These are phyloP conservation scores for Leptodontidium sp. DNA, from an alignment of 2,329 filamentous ascomycete genomes.

Conservation along the genomic window DNA sequence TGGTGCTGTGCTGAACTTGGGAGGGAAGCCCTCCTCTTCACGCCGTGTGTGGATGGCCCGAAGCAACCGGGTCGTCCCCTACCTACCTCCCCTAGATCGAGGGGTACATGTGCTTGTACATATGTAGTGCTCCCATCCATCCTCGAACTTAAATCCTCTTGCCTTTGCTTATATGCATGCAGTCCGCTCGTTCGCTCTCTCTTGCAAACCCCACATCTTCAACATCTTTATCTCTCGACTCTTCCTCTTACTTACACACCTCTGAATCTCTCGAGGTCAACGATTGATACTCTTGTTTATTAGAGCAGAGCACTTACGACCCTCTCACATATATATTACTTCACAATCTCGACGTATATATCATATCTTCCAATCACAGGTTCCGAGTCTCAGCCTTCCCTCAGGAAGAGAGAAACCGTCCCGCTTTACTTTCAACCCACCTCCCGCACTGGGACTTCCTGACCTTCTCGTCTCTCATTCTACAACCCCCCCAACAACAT, in stretches of 20 bases:
- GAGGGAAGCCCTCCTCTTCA: conserved; percentile 3
- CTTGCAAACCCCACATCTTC: conserved; percentile 27
- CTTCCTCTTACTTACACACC: not conserved
- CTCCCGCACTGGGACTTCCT: not conserved
- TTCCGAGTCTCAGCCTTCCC: conserved; percentile 20
- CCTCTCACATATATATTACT: not conserved
- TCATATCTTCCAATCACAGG: not conserved
- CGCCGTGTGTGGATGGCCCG: conserved; percentile 29
- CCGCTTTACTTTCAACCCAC: not conserved
- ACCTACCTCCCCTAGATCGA: conserved; percentile 36
- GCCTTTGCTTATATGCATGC: conserved; percentile 36
- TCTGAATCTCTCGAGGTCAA: not conserved
- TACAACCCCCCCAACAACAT: not conserved
- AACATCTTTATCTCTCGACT: conserved; percentile 11
- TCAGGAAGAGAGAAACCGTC: conserved; percentile 26
- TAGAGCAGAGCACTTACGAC: conserved; percentile 22
- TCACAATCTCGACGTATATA: not conserved
- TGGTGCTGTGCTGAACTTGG: too few relatives aligned
- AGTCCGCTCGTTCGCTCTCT: conserved; percentile 16
- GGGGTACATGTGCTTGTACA: conserved; percentile 39
- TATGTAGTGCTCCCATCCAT: conserved; percentile 38
- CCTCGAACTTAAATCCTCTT: conserved; percentile 21
- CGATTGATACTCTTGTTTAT: conserved; percentile 24
- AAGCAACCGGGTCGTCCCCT: conserved; percentile 38
- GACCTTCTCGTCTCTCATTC: conserved; percentile 6